A percentile compares a stretch with the other conserved stretches of the same genome.
Conservation (phyloP, 148 eudicot species). For the Fagopyrum esculentum region DNA sequence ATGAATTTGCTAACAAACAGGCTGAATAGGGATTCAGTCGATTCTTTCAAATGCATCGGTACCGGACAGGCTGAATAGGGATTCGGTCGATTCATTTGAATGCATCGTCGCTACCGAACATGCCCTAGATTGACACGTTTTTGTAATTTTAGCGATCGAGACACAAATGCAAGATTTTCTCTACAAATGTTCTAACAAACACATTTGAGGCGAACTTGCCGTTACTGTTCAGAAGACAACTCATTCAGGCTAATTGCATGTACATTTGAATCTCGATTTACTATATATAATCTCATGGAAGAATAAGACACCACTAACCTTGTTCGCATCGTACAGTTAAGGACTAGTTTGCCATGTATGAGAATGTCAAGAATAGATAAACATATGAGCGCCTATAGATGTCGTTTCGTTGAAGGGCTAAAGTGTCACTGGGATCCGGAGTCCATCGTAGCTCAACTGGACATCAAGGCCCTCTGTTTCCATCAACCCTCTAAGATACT, state of each 20-base stretch:
- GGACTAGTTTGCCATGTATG: background rate
- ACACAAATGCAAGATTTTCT: too few species aligned
- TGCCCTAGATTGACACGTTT: too few species aligned
- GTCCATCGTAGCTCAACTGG: slow-evolving; percentile 88
- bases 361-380: background rate
- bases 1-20: too few species aligned
- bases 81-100: too few species aligned
- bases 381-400: background rate
- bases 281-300: background rate
- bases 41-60: too few species aligned
- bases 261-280: too few species aligned
- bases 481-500: slow-evolving; percentile 46
- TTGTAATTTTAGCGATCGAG: too few species aligned
- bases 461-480: slow-evolving; percentile 75
- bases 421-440: slow-evolving; percentile 63
- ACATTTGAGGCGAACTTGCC: background rate
- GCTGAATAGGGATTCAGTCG: too few species aligned
- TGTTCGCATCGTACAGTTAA: background rate
- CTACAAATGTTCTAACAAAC: background rate
- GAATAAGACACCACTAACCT: background rate
- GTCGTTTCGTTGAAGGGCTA: slow-evolving; percentile 19
- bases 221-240: too few species aligned
- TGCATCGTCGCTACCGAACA: too few species aligned
- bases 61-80: too few species aligned
- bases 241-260: too few species aligned